Conservation (phyloP, 495 filamentous ascomycete species). For the Neurospora sp. region DNA sequence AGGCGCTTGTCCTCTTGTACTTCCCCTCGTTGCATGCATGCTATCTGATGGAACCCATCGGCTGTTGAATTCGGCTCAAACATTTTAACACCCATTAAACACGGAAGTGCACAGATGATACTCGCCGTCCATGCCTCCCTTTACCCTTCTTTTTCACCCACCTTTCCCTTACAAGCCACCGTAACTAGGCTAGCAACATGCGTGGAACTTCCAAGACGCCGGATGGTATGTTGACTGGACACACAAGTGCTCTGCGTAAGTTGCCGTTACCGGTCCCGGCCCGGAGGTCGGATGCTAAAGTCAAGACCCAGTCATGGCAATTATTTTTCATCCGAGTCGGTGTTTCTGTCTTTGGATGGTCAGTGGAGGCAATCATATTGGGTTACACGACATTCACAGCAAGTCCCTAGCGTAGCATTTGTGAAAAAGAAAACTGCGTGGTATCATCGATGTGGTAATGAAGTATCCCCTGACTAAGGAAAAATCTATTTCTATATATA, state of each 20-base stretch:
- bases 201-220: background rate
- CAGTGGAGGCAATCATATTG: background rate
- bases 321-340: background rate
- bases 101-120: too few species aligned
- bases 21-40: background rate
- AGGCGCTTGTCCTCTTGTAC: background rate
- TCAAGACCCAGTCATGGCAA: background rate
- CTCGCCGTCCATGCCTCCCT: background rate
- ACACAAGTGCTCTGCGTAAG: background rate
- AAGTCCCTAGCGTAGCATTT: background rate
- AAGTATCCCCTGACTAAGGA: background rate
- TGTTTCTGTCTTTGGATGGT: background rate
- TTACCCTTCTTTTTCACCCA: background rate
- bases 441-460: background rate
- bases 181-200: background rate
- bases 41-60: background rate
- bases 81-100: background rate
- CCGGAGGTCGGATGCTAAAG: background rate
- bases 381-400: background rate
- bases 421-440: background rate
- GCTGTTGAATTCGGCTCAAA: background rate
- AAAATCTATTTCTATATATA: background rate
- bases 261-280: background rate
- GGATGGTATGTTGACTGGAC: background rate
- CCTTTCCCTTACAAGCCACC: background rate